Base-by-base conservation (phyloP, 257 asterid genomes). In the Hygrophila difformis region DNA sequence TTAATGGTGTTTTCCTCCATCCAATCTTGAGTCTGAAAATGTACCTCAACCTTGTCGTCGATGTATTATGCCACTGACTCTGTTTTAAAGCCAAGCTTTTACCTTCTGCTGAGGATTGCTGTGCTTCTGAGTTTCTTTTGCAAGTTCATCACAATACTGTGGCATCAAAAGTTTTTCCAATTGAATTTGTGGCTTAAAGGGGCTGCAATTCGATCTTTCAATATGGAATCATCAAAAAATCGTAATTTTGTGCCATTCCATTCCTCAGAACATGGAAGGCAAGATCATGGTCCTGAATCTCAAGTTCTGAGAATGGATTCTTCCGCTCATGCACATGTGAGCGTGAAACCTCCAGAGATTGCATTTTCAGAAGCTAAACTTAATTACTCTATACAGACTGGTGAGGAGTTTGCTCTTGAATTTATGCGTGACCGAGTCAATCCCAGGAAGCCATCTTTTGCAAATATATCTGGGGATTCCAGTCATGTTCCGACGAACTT, bases 331-430 rank as follows among this genome's bases (percentile, higher is more conserved):
- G 54, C 64, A 51, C 62, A 64, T 66, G 56, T 70, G 51, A 54
- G 53, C 56, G 22, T 63, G 59, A 74, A 22, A 44, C 51, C 74
- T 57, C 28, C 75, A 3, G 79, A 70, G 24, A 60, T 34, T 37
- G 67, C 52, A 35, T 56, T 62, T 67, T 59, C 76, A 51, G 79
- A 77, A 60, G 52, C 82, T 58, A 84, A 74, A 49, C 87, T 22
- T 43, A 81, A 88, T 66, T 84, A 55, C 76, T 84, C 97, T 29
- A 74, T 88, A 58, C 95, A 74, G 72, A 88, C 97, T n/a, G 97
- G 97, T 35, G 97, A 88, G 67, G 97, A 84, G 69, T 88, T 88
- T 58, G 63, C 94, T 41, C 79, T 82, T 28, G 94, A 87, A 60
- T 88, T 88, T 68, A 84, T 88, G 94, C 94, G 73, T 14, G 94